Conservation (phyloP, 139 green algal species). For the Chlamydomonas sp. region DNA sequence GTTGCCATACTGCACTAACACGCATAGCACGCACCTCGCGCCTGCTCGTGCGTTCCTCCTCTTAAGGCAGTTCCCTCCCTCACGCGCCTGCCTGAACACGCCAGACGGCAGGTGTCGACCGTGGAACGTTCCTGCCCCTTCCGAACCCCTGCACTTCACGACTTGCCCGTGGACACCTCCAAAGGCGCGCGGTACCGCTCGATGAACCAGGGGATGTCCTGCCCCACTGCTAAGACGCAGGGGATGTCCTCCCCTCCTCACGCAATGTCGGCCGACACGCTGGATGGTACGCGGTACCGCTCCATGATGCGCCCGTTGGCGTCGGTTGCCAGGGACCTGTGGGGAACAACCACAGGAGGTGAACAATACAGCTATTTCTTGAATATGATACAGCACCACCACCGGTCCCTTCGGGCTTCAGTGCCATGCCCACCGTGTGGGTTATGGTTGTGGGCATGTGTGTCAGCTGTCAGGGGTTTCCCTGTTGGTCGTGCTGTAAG, state of each 20-base stretch:
- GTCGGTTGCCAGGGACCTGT: conserved; percentile 23
- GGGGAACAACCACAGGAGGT: not conserved
- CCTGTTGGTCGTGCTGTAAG: too few species aligned
- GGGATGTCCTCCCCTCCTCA: not conserved
- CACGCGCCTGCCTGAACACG: not conserved
- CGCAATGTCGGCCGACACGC: conserved; percentile 36
- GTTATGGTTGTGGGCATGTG: too few species aligned
- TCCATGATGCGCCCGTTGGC: conserved; percentile 46
- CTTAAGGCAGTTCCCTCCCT: too few species aligned
- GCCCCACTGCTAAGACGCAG: not conserved
- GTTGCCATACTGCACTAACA: too few species aligned
- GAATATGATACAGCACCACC: too few species aligned
- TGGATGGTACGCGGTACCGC: conserved; percentile 54
- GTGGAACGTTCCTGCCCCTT: not conserved
- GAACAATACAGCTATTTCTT: not conserved
- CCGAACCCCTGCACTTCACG: not conserved
- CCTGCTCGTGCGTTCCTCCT: too few species aligned
- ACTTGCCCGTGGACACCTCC: not conserved
- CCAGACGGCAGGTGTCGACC: not conserved
- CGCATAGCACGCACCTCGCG: too few species aligned
- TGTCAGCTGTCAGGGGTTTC: too few species aligned
- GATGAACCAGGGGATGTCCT: too few species aligned
- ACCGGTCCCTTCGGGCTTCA: too few species aligned
- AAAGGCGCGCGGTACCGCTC: not conserved
- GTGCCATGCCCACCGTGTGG: too few species aligned